These are phyloP conservation scores for Apocynum venetum DNA, from an alignment of 257 asterid species.

Conservation along the genomic window DNA sequence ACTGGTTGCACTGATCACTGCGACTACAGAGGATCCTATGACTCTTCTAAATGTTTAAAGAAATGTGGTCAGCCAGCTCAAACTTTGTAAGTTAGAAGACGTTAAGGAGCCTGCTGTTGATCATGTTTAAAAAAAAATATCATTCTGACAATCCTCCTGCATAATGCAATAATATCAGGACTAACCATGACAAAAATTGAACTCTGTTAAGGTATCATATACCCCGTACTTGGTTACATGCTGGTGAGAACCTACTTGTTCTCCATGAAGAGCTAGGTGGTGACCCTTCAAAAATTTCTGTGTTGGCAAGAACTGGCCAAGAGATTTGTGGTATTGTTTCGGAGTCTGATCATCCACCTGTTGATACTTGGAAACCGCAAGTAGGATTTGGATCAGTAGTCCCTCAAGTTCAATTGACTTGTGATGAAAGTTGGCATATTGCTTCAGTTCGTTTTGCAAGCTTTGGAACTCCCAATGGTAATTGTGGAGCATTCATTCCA, in stretches of 20 bases:
- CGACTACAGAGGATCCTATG: conserved; percentile 70
- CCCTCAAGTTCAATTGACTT: conserved; percentile 48
- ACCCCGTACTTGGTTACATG: conserved; percentile 65
- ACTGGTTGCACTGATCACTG: conserved; percentile 62
- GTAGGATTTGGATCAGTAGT: conserved; percentile 34
- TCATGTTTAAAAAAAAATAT: neutral
- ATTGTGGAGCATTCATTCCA: conserved; percentile 42
- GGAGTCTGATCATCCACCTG: conserved; percentile 55
- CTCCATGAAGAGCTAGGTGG: conserved; percentile 77
- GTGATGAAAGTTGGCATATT: conserved; percentile 56
- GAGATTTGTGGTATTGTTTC: conserved; percentile 47
- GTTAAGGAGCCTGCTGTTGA: neutral
- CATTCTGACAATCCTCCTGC: neutral
- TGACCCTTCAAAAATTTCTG: conserved; percentile 53
- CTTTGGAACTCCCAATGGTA: conserved; percentile 56
- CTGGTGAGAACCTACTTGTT: conserved; percentile 60
- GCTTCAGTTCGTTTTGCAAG: conserved; percentile 49
- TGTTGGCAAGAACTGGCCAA: conserved; percentile 37
- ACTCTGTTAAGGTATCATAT: conserved; percentile 47
- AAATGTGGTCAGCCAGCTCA: conserved; percentile 86
- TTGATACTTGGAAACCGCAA: conserved; percentile 48
- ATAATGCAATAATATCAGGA: neutral
- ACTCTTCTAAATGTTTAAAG: conserved; percentile 58
- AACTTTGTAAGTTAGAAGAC: conserved; percentile 40
- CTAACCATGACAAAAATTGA: neutral